Evolutionary conservation across 345 rosid species (phyloP).

Genomic region (Citrus medica): DNA sequence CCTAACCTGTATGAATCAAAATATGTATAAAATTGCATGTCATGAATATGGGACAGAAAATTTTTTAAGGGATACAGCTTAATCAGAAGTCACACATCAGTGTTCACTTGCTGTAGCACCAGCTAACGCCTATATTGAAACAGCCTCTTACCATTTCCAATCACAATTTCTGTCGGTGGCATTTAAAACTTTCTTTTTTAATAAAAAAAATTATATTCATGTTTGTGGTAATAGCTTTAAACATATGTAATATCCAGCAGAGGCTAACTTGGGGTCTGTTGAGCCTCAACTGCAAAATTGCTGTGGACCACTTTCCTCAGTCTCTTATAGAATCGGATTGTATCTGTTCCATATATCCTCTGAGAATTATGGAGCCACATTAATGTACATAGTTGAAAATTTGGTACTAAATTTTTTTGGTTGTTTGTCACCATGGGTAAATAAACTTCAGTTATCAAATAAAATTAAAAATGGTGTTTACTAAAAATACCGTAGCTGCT

Average conservation of each 20-base stretch:
- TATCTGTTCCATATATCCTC: neutral
- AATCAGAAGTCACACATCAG: neutral
- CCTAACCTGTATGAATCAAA: neutral
- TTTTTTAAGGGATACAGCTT: neutral
- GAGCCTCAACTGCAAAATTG: neutral
- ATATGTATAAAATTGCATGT: no score
- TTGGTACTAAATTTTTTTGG: no score
- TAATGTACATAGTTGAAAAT: neutral
- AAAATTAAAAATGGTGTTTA: no score
- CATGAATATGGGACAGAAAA: no score
- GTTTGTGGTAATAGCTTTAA: neutral
- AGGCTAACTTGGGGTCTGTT: neutral
- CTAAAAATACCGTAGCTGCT: no score
- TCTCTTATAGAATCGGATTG: neutral
- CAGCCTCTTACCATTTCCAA: neutral
- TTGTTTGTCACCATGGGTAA: neutral
- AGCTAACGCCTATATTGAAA: neutral
- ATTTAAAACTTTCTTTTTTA: neutral
- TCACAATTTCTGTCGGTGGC: conserved; percentile 13
- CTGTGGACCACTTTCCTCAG: conserved; percentile 12
- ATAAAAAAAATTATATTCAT: no score
- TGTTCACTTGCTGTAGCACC: neutral
- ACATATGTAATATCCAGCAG: neutral
- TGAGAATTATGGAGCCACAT: neutral
- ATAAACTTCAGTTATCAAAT: neutral